Evolutionary conservation across 163 green algal species (phyloP).

Genomic region (Prototheca wickerhamii): DNA sequence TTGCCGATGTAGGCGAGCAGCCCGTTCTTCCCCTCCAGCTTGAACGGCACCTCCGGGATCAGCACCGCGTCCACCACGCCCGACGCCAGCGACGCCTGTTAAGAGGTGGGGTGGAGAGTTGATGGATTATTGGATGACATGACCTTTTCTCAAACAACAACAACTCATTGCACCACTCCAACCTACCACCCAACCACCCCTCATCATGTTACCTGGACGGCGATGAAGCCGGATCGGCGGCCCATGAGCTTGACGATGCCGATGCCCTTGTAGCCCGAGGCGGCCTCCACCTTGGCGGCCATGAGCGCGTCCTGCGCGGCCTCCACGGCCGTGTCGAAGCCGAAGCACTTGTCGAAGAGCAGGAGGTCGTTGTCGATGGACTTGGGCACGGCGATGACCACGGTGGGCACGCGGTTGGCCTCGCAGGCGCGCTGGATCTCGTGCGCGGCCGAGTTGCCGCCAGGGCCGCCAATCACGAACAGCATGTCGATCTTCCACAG

Average conservation of each 20-base stretch:
- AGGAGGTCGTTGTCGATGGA: slow-evolving; percentile 92
- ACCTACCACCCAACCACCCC: too few species aligned
- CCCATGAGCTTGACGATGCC: slow-evolving; percentile 96
- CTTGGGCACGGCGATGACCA: slow-evolving; percentile 79
- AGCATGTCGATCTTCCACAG: slow-evolving; percentile 95
- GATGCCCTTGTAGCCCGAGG: slow-evolving; percentile 57
- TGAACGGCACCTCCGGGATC: slow-evolving; percentile 91
- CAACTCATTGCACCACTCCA: too few species aligned
- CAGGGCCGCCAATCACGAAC: slow-evolving; percentile 92
- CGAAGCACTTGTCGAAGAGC: slow-evolving; percentile 83
- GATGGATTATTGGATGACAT: too few species aligned
- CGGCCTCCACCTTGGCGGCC: slow-evolving; percentile 81
- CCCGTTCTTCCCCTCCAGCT: slow-evolving; percentile 59
- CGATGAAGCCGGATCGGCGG: slow-evolving; percentile 85
- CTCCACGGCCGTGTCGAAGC: slow-evolving; percentile 94
- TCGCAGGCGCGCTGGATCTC: slow-evolving; percentile 69
- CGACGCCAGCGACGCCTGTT: slow-evolving; percentile 75
- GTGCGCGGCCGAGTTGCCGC: slow-evolving; percentile 82
- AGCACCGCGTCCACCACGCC: slow-evolving; percentile 88
- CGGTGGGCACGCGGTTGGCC: slow-evolving; percentile 53
- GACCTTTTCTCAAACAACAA: too few species aligned
- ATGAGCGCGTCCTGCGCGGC: slow-evolving; percentile 77
- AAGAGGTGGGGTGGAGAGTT: too few species aligned
- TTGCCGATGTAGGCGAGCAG: slow-evolving; percentile 72
- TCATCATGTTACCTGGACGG: too few species aligned